Base-by-base conservation (phyloP, 805 yeast species). In the Grigorovia jiainica region DNA sequence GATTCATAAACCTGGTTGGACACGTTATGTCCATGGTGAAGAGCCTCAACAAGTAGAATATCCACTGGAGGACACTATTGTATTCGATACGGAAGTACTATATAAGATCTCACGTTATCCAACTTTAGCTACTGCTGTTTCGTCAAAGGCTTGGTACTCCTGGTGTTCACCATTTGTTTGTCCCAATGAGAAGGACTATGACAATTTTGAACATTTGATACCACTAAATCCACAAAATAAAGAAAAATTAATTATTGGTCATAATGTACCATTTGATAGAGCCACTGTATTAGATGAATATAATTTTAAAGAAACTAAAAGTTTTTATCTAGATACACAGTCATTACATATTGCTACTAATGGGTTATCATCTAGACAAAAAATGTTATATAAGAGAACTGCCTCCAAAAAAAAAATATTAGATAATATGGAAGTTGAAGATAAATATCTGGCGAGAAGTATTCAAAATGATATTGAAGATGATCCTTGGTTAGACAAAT, bases 81-180 rank as follows among this genome's bases (percentile, higher is more conserved):
- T 83, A 0, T 90, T 90, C 59, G 99, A 92, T 61, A 89, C 86
- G 9, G 99, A 92, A 58, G 85, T 82, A 0, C 58, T 89, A 54
- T 89, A 87, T 62, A 80, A 85, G 49, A 61, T 76, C 1, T 76
- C 92, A 0, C 73, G 72, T 3, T 89, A 77, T 55, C 80, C 97
- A 0, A 76, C 83, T 0, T 57, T 92, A 61, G 96, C 95, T 1
- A 74, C 84, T 0, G 95, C 95, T 9, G 79, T 72, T 2, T 78
- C 95, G 0, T 58, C 70, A 0, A 66, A 71, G 8, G 95, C 95
- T 0, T 87, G 97, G 95, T 92, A 89, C 55, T 78, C 80, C 0
- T 92, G 99, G 99, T 79, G 87, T 7, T 87, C 95, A 0, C 98
- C 99, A 0, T 79, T 72, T 57, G 59, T 92, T 17, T 70, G 82